Evolutionary conservation across 345 rosid species (phyloP), one percentile per base, ranked within the genome.

Genomic region (Populus euphratica): DNA sequence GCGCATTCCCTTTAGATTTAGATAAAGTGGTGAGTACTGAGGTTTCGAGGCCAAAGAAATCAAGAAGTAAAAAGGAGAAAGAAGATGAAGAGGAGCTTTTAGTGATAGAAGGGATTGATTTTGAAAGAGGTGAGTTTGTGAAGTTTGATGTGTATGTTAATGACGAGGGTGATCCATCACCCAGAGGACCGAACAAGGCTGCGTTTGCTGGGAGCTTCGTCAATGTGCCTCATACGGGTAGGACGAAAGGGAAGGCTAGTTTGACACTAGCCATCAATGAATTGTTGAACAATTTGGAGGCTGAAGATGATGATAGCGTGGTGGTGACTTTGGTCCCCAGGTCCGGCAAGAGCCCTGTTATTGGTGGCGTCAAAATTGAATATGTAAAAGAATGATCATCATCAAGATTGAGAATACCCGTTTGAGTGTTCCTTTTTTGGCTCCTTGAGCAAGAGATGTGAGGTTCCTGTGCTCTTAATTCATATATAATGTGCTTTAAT

Each of bases 171-270:
- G 89, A 77, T 27, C 61, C 21, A 54, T 0, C 35, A 9, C 44
- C 9, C 2, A 77, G 74, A 25, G 77, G 83, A 2, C 91, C 91
- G 0, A 81, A 59, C 17, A 80, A 87, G 23, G 80, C 85, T 0
- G 92, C 87, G 85, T 90, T 85, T 47, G 92, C 92, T 0, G 94
- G 94, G 27, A 87, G 91, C 69, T 90, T 86, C 59, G 89, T 84
- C 82, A 89, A 82, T 43, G 85, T 90, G 61, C 91, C 90, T 0
- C 93, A 86, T 43, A 83, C 50, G 66, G 87, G 83, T 49, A 77
- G 78, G 64, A 88, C 78, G 83, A 86, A 83, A 80, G 78, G 73
- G 77, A 82, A 64, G 59, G 86, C 91, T 11, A 0, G 50, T 29
- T 73, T 87, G 79, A 86, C 82, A 73, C 41, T 90, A 13, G 91